Conservation (phyloP, 331 rosid species). For the Malus hybrid region DNA sequence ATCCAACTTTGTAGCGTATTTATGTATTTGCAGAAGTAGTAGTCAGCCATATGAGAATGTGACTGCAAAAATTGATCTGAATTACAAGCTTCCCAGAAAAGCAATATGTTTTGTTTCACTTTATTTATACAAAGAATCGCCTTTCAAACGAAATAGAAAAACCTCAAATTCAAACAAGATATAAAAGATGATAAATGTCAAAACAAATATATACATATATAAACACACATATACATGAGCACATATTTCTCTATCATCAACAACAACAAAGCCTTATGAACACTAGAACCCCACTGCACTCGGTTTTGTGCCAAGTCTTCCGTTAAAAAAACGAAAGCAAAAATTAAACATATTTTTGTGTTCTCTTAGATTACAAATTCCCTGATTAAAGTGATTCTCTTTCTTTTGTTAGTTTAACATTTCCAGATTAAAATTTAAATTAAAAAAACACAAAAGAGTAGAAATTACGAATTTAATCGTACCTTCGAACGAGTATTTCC, state of each 20-base stretch:
- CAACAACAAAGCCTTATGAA: too few species aligned
- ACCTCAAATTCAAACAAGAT: not conserved
- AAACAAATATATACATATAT: not conserved
- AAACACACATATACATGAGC: too few species aligned
- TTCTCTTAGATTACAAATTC: not conserved
- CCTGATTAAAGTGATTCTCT: not conserved
- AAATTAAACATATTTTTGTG: not conserved
- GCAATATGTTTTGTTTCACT: not conserved
- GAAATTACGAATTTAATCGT: not conserved
- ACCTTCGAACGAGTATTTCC: constrained; percentile 19
- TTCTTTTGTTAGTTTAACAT: not conserved
- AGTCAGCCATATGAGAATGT: not conserved
- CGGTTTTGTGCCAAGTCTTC: too few species aligned
- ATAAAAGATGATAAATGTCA: not conserved
- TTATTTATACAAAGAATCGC: not conserved
- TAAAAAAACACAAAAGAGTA: not conserved
- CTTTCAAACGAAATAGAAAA: not conserved
- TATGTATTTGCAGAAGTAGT: not conserved
- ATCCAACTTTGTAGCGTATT: not conserved
- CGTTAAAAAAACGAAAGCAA: too few species aligned
- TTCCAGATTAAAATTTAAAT: not conserved
- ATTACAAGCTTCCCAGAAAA: not conserved
- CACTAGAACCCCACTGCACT: too few species aligned
- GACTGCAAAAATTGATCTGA: constrained; percentile 17
- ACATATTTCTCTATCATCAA: too few species aligned